Conservation (phyloP, 1,139 yeast species). For the Debaryomycetaceae sp. region DNA sequence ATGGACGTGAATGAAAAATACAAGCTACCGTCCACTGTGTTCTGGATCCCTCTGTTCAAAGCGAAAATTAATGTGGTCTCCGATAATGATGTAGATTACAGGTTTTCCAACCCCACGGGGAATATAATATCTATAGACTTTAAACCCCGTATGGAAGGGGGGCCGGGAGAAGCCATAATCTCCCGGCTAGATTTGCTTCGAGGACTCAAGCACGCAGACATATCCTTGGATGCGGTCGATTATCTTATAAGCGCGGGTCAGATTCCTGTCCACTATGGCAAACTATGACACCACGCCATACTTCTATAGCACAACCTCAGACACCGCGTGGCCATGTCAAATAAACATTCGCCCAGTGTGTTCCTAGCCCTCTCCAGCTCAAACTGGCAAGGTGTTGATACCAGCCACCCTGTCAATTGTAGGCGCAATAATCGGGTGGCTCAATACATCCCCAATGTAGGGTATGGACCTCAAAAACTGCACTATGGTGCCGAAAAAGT, state of each 20-base stretch:
- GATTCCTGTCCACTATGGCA: slow-evolving; percentile 2
- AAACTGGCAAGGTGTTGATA: slow-evolving; percentile 43
- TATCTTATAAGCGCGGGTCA: slow-evolving; percentile 4
- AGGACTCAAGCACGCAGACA: slow-evolving; percentile 12
- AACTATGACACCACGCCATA: slow-evolving; percentile 1
- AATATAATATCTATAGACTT: background rate
- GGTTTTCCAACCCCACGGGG: background rate
- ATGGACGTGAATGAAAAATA: background rate
- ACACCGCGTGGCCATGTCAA: no score
- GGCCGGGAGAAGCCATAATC: slow-evolving; percentile 8
- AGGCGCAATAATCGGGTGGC: slow-evolving; percentile 83
- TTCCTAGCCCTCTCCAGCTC: slow-evolving; percentile 3
- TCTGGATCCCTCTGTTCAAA: slow-evolving; percentile 21
- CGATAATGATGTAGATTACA: background rate
- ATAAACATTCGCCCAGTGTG: no score
- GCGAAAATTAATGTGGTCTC: slow-evolving; percentile 3
- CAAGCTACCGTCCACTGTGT: slow-evolving; percentile 7
- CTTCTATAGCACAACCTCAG: background rate
- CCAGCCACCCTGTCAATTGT: slow-evolving; percentile 49
- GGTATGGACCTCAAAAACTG: slow-evolving; percentile 88
- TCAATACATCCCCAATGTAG: slow-evolving; percentile 77
- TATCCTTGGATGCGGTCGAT: slow-evolving; percentile 8
- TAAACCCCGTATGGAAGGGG: background rate
- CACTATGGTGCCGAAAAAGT: slow-evolving; percentile 86
- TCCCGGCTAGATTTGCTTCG: slow-evolving; percentile 13